Base-by-base conservation (phyloP, 1,139 yeast species). In the Pichia sp. region DNA sequence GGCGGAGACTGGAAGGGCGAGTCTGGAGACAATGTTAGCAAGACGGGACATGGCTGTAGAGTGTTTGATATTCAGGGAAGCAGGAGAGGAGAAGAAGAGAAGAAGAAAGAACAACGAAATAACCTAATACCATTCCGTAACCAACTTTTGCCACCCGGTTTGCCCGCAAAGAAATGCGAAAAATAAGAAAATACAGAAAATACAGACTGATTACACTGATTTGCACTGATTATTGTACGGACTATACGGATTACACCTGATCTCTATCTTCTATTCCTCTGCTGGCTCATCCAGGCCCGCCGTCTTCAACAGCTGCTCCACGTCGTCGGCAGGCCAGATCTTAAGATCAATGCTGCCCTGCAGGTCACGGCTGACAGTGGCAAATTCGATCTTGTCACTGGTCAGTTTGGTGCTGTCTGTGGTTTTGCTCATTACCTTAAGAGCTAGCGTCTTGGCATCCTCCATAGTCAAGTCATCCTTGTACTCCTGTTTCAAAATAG, bases 401-500 rank as follows among this genome's bases (percentile, higher is more conserved):
- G 88, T 84, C 58, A 93, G 70, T 42, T 86, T 79, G 33, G 94
- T 78, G 42, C 86, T 74, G 63, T 93, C 99, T 74, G 93, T 88
- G 11, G 98, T 93, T 69, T 93, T 93, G 41, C 93, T 80, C 51
- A 93, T 74, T 31, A 93, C 95, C 66, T 88, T 88, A 58, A 91
- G 72, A 6, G 97, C 97, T 60, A 91, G 70, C 52, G 81, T 87
- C 48, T 87, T 76, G 4, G 96, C 96, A 40, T 83, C 93, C 47
- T 80, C 76, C 53, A 93, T 69, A 16, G 73, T 65, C 56, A 87
- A 64, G 45, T 83, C 93, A 53, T 86, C 93, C 59, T 84, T 87
- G 68, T 85, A 93, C 58, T 93, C 98, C 67, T 89, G 95, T 65
- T 91, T 93, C 59, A 93, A 72, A 51, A 93, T 69, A 1, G 98